phyloP scores from a whole-genome alignment of 1,139 yeast genomes.

The Zygosaccharomyces sapae region DNA sequence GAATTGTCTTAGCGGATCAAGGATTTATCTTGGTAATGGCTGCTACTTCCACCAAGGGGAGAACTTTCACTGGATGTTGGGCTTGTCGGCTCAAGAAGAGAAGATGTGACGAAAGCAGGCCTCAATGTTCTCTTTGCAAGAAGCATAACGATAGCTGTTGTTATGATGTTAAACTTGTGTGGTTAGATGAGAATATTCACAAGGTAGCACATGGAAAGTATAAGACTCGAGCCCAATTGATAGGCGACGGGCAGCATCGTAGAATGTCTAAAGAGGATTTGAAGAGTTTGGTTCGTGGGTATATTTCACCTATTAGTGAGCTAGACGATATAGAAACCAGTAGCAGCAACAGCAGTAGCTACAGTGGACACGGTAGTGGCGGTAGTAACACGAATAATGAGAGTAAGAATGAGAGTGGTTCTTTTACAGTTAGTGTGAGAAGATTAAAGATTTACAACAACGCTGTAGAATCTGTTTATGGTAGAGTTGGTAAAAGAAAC shows the following conservation, averaged over 20 bases:
- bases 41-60: conserved; percentile 14
- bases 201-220: conserved; percentile 5
- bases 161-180: conserved; percentile 31
- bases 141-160: conserved; percentile 27
- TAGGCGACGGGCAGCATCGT: background rate
- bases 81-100: conserved; percentile 33
- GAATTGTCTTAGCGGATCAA: background rate
- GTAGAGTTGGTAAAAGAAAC: conserved; percentile 12
- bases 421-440: conserved; percentile 32
- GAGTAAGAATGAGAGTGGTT: conserved; percentile 7
- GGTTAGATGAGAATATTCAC: conserved; percentile 28
- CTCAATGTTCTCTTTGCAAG: conserved; percentile 26
- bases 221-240: conserved; percentile 1
- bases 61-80: conserved; percentile 36
- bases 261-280: conserved; percentile 6
- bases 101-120: conserved; percentile 30
- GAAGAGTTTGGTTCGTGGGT: conserved; percentile 1
- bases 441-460: conserved; percentile 33
- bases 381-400: conserved; percentile 3
- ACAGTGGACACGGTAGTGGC: background rate
- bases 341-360: background rate
- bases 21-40: background rate
- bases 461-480: conserved; percentile 25
- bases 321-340: background rate
- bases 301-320: background rate